Base-by-base conservation (phyloP, 2,329 filamentous ascomycete genomes). In the Geosmithia putterillii region DNA sequence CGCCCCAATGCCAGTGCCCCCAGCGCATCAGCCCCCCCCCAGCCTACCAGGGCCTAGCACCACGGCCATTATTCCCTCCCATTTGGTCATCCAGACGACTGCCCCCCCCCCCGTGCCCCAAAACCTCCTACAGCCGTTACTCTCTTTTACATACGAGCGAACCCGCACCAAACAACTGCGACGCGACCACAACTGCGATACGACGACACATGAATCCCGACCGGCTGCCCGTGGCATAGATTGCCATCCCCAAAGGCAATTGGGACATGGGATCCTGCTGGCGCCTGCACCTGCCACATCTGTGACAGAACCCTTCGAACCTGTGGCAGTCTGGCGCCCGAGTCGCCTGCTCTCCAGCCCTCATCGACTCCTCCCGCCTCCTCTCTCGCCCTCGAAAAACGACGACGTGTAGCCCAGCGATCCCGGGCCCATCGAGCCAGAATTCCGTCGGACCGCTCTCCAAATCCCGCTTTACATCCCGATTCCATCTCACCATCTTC, bases 231-330 rank as follows among this genome's bases (percentile, higher is more conserved):
- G 61, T 63, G 60, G 60, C 57, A 52, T 59, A 55, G 51, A 50
- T 52, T 53, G 50, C 52, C 52, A 53, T 58, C 48, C 50, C 44
- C 54, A 50, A 54, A 51, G 57, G 58, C 60, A 61, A 63, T 62
- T 63, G 60, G 59, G 56, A 60, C 50, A 54, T 59, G 60, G 57
- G 42, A 43, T 35, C 12, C 35, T 37, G 37, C 17, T 23, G 42
- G 57, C 34, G 19, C 28, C 59, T 59, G 53, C 50, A 53, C 50
- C 51, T 56, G 60, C 54, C 54, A 51, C 52, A 51, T 45, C 41
- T 25, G 35, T 44, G 42, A 42, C 44, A 39, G 43, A 44, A 43
- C 42, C 46, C 35, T 45, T 44, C 44, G 42, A n/a, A 39, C 46
- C 38, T 22, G 42, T 38, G 42, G 42, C 42, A 44, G 41, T 42